Percentiles rank a stretch among this genome's conserved stretches.
Evolutionary conservation across 495 filamentous ascomycete species (phyloP).

Genomic region (Lasiosphaeria ovina): DNA sequence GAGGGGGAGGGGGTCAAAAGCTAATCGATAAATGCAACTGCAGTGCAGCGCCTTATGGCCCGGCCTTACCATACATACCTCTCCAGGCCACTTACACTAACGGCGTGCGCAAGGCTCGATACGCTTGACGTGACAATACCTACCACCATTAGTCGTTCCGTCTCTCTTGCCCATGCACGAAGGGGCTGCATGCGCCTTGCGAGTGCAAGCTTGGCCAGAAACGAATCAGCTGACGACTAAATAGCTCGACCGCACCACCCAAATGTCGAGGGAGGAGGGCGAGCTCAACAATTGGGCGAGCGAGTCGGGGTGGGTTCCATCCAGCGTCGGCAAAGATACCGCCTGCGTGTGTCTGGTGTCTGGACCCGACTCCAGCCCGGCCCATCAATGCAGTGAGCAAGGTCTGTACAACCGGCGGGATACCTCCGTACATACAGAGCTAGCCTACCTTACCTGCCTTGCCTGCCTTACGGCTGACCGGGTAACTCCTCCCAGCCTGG

Average conservation of each 20-base stretch:
- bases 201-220: conserved; percentile 16
- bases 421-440: too few relatives aligned
- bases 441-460: too few relatives aligned
- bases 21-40: not conserved
- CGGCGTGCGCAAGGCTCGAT: not conserved
- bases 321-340: conserved; percentile 30
- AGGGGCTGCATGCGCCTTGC: conserved; percentile 29
- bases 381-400: conserved; percentile 5
- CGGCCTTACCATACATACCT: too few relatives aligned
- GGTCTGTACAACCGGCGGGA: not conserved
- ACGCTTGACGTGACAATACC: not conserved
- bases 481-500: too few relatives aligned
- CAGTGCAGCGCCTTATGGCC: too few relatives aligned
- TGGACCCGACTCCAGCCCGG: conserved; percentile 7
- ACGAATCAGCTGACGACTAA: conserved; percentile 33
- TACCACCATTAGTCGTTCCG: not conserved
- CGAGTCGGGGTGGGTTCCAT: conserved; percentile 19
- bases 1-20: not conserved
- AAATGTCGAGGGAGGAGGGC: conserved; percentile 17
- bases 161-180: conserved; percentile 14
- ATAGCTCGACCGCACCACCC: conserved; percentile 16
- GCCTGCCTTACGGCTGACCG: too few relatives aligned
- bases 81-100: not conserved
- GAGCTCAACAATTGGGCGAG: conserved; percentile 19
- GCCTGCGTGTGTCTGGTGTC: conserved; percentile 17